Evolutionary conservation across 495 filamentous ascomycete species (phyloP).

Genomic region (Aspergillus panamensis): DNA sequence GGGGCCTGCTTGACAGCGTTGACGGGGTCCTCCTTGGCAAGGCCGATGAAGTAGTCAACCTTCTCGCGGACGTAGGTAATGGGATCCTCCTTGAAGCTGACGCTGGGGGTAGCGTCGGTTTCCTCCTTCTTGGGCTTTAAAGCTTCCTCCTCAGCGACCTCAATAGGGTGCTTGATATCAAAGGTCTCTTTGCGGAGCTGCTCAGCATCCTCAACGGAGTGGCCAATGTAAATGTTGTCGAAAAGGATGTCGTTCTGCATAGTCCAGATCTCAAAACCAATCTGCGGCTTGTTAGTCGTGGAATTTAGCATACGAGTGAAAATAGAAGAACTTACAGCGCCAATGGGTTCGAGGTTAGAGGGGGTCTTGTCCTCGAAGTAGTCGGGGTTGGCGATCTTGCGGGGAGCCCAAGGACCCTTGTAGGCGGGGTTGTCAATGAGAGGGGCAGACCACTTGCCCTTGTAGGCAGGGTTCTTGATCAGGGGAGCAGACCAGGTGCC

Average conservation of each 20-base stretch:
- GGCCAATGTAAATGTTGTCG: conserved; percentile 99
- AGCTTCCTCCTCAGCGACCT: conserved; percentile 79
- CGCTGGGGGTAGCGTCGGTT: conserved; percentile 62
- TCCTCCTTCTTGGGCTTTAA: conserved; percentile 75
- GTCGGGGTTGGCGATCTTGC: conserved; percentile 94
- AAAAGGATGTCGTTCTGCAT: conserved; percentile 99
- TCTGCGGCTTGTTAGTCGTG: conserved; percentile 42
- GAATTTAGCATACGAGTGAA: background rate
- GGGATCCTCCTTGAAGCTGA: conserved; percentile 91
- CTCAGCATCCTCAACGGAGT: conserved; percentile 90
- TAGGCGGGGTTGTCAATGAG: conserved; percentile 98
- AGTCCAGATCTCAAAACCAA: conserved; percentile 99
- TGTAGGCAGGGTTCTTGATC: conserved; percentile 96
- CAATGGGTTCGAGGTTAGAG: conserved; percentile 95
- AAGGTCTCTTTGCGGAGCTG: conserved; percentile 90
- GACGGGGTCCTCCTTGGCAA: conserved; percentile 83
- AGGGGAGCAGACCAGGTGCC: conserved; percentile 88
- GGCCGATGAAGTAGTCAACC: conserved; percentile 79
- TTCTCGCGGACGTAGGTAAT: conserved; percentile 87
- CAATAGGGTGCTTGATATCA: conserved; percentile 82
- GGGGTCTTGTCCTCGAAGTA: conserved; percentile 98
- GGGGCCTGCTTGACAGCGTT: conserved; percentile 88
- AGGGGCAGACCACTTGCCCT: conserved; percentile 96
- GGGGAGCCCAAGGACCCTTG: conserved; percentile 92
- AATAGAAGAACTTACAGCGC: conserved; percentile 62